These are phyloP conservation scores for Penicillium sclerotigenum DNA, from an alignment of 2,329 filamentous ascomycete genomes.

Conservation along the genomic window DNA sequence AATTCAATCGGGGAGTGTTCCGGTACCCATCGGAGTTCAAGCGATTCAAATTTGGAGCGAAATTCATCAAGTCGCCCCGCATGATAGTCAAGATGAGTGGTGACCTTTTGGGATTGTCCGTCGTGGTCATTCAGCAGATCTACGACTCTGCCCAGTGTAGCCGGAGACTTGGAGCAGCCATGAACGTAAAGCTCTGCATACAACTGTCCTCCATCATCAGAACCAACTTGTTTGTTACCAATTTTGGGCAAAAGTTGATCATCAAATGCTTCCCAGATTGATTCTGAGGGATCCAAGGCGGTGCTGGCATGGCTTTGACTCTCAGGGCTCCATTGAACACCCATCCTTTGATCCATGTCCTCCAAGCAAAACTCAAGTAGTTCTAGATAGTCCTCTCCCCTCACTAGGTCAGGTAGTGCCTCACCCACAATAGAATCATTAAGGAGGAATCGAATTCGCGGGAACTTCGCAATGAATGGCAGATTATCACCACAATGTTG, in stretches of 20 bases:
- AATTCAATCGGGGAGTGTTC: conserved; percentile 36
- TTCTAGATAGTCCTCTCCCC: conserved; percentile 18
- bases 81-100: not conserved
- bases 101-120: conserved; percentile 19
- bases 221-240: conserved; percentile 25
- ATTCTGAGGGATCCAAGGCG: conserved; percentile 10
- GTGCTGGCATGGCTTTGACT: conserved; percentile 17
- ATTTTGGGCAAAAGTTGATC: conserved; percentile 25
- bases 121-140: conserved; percentile 37
- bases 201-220: conserved; percentile 25
- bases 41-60: not conserved
- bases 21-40: conserved; percentile 34
- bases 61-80: not conserved
- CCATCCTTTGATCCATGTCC: conserved; percentile 33
- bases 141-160: conserved; percentile 27
- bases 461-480: conserved; percentile 25
- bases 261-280: conserved; percentile 15
- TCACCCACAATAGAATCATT: conserved; percentile 19
- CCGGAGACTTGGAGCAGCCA: conserved; percentile 32
- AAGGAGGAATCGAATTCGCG: conserved; percentile 21
- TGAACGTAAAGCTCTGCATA: conserved; percentile 26
- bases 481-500: conserved; percentile 18
- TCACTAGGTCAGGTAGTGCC: conserved; percentile 24
- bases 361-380: conserved; percentile 28
- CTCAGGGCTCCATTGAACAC: conserved; percentile 28